Evolutionary conservation across 805 yeast species (phyloP), one percentile per base, ranked within the genome.

Genomic region (Yamadazyma paraphyllophila): DNA sequence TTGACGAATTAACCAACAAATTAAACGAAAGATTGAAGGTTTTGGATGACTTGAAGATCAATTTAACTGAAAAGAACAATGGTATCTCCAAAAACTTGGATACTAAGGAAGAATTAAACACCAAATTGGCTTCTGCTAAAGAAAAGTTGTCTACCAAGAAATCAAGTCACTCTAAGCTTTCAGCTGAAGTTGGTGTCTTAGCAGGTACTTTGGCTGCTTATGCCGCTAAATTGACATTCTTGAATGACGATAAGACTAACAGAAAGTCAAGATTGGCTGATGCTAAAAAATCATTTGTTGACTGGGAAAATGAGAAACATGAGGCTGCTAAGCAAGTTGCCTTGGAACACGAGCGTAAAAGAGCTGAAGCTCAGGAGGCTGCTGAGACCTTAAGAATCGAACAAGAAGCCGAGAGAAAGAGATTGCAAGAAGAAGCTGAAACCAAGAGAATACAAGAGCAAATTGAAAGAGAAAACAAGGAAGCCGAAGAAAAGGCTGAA

Each of bases 281-380:
- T 7, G 82, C 82, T 14, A 62, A 69, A 51, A 57, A 69, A 36
- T 61, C 75, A 38, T 63, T 57, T 43, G 45, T 53, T 24, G 60
- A 59, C 15, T 79, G 83, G 83, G 68, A 71, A 49, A 54, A 54
- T 4, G 81, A 78, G 49, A 67, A 68, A 59, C 65, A 67, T 38
- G 67, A 60, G n/a, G 58, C 76, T n/a, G 72, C 74, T n/a, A 62
- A 59, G 36, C 56, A 65, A 36, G 60, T 65, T 25, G 67, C 67
- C 4, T 60, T 57, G 43, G 71, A 61, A 16, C 69, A 67, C 44
- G 67, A 59, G 49, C 63, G 61, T 44, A 54, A 69, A 44, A 62
- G 71, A 47, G 59, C 67, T 15, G 73, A 69, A 50, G 81, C 76
- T 14, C 54, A 61, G 43, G 77, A 77, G 57, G 67, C 62, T 12